Base-by-base conservation (phyloP, 495 filamentous ascomycete genomes). In the Aspergillus cavernicola region DNA sequence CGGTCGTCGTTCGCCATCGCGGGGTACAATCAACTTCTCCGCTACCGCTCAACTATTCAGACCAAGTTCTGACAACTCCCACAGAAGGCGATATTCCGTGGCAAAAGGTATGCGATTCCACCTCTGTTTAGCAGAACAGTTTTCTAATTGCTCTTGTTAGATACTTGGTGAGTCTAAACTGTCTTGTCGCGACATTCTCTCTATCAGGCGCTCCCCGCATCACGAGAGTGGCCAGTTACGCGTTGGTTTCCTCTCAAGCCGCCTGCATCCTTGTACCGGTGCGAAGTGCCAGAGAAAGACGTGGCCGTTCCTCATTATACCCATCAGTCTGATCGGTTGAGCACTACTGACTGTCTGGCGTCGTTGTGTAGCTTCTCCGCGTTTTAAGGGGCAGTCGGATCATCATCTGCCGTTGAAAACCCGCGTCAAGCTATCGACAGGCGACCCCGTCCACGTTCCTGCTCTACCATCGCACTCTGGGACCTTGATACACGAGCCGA, bases 311-410 rank as follows among this genome's bases (percentile, higher is more conserved):
- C 33, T 13, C 16, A 8, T 40, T 29, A 12, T 40, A 28, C 20
- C 24, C 15, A 8, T 39, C 33, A n/a, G n/a, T n/a, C n/a, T 16
- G 2, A n/a, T 33, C 32, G 16, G 37, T 37, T 33, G 36, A 11
- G 36, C 24, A 6, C 4, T 11, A 20, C 39, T 15, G 32, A 46
- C 16, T 8, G 12, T 22, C 48, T 16, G 22, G 33, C 1, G 39
- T 52, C 26, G 41, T 35, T 38, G 23, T 56, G 47, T 40, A 40
- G 54, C 46, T 31, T 20, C 47, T 56, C 47, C 54, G 40, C 47
- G 18, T 51, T 56, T 47, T 51, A 38, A 43, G 40, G 45, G 22
- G 40, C n/a, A 26, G 16, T 28, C 9, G 9, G 50, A 36, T 28
- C 32, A 56, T 46, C 54, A 22, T 29, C 54, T 46, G 19, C 47